Percentiles rank a stretch among this genome's conserved stretches.
Conservation (phyloP, 257 asterid species). For the Solanum rostratum region DNA sequence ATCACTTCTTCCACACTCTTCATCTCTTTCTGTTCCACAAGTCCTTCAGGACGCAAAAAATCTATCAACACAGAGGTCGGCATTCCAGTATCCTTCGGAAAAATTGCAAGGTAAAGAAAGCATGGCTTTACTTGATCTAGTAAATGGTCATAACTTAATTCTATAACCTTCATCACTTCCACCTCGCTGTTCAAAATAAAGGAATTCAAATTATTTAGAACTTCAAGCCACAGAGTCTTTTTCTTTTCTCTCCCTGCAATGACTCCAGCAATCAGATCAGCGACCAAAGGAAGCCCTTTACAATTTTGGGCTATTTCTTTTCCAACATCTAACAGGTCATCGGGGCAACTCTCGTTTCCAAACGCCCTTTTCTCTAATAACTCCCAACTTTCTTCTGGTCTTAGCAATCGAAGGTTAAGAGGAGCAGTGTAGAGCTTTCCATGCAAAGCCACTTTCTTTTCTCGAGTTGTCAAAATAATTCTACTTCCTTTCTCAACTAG, state of each 20-base stretch:
- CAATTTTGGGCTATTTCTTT: not conserved
- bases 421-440: not conserved
- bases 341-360: not conserved
- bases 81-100: too few species aligned
- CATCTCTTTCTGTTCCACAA: too few species aligned
- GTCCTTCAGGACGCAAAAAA: too few species aligned
- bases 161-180: slow-evolving; percentile 1
- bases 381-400: slow-evolving; percentile 4
- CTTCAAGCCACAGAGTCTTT: too few species aligned
- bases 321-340: slow-evolving; percentile 6
- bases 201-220: too few species aligned
- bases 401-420: not conserved
- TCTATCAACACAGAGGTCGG: too few species aligned
- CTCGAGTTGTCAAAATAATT: slow-evolving; percentile 1
- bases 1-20: too few species aligned
- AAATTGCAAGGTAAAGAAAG: slow-evolving; percentile 12
- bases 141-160: slow-evolving; percentile 15
- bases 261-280: too few species aligned
- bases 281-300: too few species aligned
- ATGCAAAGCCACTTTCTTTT: not conserved
- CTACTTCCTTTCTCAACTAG: not conserved
- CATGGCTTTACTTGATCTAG: slow-evolving; percentile 11
- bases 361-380: slow-evolving; percentile 3
- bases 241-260: too few species aligned
- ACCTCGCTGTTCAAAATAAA: too few species aligned